These are phyloP conservation scores for Odontarrhena argentea DNA, from an alignment of 345 rosid species.

Conservation along the genomic window DNA sequence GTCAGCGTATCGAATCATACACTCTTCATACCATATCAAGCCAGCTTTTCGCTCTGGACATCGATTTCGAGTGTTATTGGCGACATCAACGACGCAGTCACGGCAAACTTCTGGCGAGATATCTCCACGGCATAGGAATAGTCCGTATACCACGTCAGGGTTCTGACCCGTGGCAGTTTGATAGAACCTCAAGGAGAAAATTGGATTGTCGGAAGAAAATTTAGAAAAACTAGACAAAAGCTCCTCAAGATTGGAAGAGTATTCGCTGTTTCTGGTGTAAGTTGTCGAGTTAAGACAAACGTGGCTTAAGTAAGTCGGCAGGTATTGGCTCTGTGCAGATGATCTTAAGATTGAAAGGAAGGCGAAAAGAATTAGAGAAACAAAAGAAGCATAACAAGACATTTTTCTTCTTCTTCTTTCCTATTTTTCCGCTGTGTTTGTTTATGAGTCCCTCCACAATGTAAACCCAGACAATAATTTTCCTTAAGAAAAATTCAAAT, in stretches of 20 bases:
- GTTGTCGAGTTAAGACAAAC: background rate
- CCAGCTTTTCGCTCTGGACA: conserved; percentile 40
- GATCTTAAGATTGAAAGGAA: too few species aligned
- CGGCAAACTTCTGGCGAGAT: conserved; percentile 27
- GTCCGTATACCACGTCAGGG: too few species aligned
- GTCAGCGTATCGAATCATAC: conserved; percentile 44
- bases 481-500: too few species aligned
- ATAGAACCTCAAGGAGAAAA: background rate
- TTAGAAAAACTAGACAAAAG: background rate
- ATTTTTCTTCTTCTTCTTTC: too few species aligned
- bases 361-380: too few species aligned
- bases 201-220: background rate
- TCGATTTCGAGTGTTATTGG: background rate
- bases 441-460: too few species aligned
- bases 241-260: background rate
- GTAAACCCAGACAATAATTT: too few species aligned
- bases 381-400: too few species aligned
- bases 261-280: background rate
- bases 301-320: background rate
- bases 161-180: too few species aligned
- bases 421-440: too few species aligned
- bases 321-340: too few species aligned
- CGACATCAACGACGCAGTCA: conserved; percentile 36
- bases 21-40: conserved; percentile 40
- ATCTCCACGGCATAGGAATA: conserved; percentile 20